These are phyloP conservation scores for Heterobasidion irregulare DNA, from an alignment of 1,284 basidiomycete species.

Conservation along the genomic window DNA sequence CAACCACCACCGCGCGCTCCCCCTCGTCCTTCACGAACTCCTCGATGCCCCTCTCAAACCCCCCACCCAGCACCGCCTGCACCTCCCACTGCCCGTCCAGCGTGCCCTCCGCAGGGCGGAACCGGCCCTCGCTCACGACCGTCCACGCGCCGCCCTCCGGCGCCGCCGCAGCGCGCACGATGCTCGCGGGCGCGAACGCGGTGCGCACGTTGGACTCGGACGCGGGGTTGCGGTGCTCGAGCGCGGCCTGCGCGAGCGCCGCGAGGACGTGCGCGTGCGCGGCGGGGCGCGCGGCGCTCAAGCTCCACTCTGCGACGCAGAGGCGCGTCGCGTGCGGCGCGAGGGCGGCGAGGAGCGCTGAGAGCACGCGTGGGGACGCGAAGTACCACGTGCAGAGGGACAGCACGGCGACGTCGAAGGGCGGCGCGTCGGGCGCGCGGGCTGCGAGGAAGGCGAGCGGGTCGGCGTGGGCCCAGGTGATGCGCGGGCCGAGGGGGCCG, in stretches of 20 bases:
- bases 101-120: constrained; percentile 21
- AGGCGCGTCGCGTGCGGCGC: constrained; percentile 21
- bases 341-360: constrained; percentile 23
- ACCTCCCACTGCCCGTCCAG: constrained; percentile 31
- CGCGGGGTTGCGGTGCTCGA: constrained; percentile 25
- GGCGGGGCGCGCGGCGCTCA: constrained; percentile 16
- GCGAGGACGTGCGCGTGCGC: constrained; percentile 28
- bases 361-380: constrained; percentile 12
- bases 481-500: constrained; percentile 25
- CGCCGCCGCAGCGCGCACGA: constrained; percentile 20
- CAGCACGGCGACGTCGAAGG: constrained; percentile 28
- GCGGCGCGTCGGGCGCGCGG: neutral
- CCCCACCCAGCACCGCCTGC: constrained; percentile 12
- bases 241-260: constrained; percentile 27
- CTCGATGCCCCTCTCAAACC: constrained; percentile 15
- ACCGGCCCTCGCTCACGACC: constrained; percentile 16
- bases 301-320: constrained; percentile 30
- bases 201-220: constrained; percentile 30
- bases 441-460: constrained; percentile 23
- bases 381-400: constrained; percentile 36
- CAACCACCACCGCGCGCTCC: constrained; percentile 20
- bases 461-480: constrained; percentile 27
- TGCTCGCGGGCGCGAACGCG: constrained; percentile 24
- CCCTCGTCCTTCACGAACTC: constrained; percentile 16
- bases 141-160: constrained; percentile 16